These are phyloP conservation scores for Lipomyces yarrowii DNA, from an alignment of 1,139 yeast genomes.

Conservation along the genomic window DNA sequence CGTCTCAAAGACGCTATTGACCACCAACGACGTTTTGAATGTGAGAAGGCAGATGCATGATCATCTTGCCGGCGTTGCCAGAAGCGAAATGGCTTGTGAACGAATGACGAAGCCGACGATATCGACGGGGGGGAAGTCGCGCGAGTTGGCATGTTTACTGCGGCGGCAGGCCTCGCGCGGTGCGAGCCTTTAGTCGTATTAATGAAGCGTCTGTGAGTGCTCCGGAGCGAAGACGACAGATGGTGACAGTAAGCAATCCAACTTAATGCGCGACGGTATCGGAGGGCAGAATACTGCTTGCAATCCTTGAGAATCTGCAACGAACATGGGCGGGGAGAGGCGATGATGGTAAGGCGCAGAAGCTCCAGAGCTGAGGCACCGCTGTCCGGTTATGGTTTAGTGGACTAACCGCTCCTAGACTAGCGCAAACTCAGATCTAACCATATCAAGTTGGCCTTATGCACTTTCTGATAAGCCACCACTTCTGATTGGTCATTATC, in stretches of 20 bases:
- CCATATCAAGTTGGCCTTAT: neutral
- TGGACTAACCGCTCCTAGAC: neutral
- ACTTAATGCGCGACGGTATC: neutral
- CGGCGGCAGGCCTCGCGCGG: conserved; percentile 6
- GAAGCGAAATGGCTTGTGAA: conserved; percentile 30
- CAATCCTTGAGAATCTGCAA: neutral
- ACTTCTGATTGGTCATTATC: neutral
- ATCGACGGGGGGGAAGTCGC: conserved; percentile 31
- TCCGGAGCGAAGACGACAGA: neutral
- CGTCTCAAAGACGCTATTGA: conserved; percentile 19
- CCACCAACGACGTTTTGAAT: conserved; percentile 29
- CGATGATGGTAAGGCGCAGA: neutral
- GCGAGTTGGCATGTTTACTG: conserved; percentile 25
- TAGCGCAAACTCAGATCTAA: neutral
- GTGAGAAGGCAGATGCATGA: conserved; percentile 20
- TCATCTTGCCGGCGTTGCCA: conserved; percentile 31
- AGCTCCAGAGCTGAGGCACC: neutral
- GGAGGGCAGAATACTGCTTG: neutral
- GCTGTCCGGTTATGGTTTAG: neutral
- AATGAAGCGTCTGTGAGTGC: neutral
- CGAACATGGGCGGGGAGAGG: neutral
- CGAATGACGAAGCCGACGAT: conserved; percentile 31
- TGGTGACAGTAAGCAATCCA: neutral
- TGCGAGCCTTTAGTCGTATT: neutral
- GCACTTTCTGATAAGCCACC: neutral